These are phyloP conservation scores for Musa acuminata DNA, from an alignment of 176 grass and related monocot species.

Conservation along the genomic window DNA sequence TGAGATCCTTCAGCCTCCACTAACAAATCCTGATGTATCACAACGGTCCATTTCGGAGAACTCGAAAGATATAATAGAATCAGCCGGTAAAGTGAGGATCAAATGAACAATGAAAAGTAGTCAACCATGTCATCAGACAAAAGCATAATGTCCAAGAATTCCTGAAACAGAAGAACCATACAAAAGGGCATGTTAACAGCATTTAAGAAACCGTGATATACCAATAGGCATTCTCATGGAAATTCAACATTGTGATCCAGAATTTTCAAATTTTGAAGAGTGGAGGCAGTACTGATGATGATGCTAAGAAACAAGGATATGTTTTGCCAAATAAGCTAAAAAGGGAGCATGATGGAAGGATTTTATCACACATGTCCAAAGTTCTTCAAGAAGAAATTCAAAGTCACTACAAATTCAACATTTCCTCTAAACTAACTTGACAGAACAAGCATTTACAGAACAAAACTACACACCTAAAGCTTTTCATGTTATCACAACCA, in stretches of 20 bases:
- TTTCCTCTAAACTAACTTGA: not conserved
- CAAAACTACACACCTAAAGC: not conserved
- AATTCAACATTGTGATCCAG: not conserved
- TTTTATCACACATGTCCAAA: not conserved
- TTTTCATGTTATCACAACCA: not conserved
- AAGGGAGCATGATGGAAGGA: not conserved
- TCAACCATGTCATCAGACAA: not conserved
- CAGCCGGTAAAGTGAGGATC: not conserved
- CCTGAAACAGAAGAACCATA: not conserved
- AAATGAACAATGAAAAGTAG: not conserved
- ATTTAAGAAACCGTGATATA: not conserved
- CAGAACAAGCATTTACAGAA: not conserved
- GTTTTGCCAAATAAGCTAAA: not conserved
- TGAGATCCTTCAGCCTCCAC: slow-evolving; percentile 25
- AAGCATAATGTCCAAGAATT: not conserved
- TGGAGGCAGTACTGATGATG: not conserved
- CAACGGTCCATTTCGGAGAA: slow-evolving; percentile 35
- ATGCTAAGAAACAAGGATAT: not conserved
- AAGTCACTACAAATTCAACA: not conserved
- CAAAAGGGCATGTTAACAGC: not conserved
- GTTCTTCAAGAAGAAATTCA: not conserved
- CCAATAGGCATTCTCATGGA: not conserved
- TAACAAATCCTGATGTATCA: slow-evolving; percentile 53
- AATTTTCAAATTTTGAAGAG: not conserved
- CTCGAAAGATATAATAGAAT: slow-evolving; percentile 16